Base-by-base conservation (phyloP, 768 basidiomycete species). In the Pleurotus eryngii region DNA sequence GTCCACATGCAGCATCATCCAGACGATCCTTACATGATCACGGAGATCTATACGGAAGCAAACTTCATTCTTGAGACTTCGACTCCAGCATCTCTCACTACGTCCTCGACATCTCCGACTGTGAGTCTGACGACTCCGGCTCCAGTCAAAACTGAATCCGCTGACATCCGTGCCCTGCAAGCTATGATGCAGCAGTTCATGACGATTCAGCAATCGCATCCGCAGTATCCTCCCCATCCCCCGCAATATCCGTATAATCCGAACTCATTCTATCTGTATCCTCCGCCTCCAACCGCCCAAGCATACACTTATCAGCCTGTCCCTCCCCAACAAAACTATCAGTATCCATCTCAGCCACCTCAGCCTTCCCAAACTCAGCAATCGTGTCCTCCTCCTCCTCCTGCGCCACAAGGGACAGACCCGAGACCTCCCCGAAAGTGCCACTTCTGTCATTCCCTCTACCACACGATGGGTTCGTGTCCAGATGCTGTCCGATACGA, bases 11-110 rank as follows among this genome's bases (percentile, higher is more conserved):
- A 67, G 20, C 59, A 61, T 17, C 59, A 59, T 14, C 68, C 65
- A 0, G 67, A 68, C 11, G 60, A 68, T 12, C 65, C 67, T 1
- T 70, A 68, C 51, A 20, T 27, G 2, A 30, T 70, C 9, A 30
- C n/a, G 0, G 59, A 68, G 6, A 58, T 68, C 14, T 57, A 63
- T 5, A 64, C 60, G 15, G 67, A 64, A 1, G 61, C 65, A 0
- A 49, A 59, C 3, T 66, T 67, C 47, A 60, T 63, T 4, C 27
- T 68, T n/a, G 1, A 61, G 59, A 1, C 64, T 1, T 15, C 43
- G 7, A 11, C 3, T 18, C 26, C 11, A 51, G 56, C 22, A 64
- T 65, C 0, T 17, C 46, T 0, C 46, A 38, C 1, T 66, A 72
- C 45, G 66, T 60, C 49, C 69, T 68, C 42, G 59, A 66, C 4